phyloP scores from a whole-genome alignment of 306 rosid species.

The Adenanthera pavonina region DNA sequence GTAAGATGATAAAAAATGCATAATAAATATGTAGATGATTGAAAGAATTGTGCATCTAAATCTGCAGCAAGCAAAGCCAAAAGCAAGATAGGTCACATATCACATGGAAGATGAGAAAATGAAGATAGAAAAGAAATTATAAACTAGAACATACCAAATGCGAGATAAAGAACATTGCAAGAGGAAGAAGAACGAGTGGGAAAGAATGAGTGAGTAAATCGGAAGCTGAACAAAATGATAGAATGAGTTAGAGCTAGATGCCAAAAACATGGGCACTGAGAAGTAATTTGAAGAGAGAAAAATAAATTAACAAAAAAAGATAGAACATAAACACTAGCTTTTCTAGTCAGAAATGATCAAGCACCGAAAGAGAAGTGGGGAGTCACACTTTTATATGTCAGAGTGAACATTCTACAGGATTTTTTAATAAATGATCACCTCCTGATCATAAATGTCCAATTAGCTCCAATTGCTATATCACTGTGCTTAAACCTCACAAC shows the following conservation, averaged over 20 bases:
- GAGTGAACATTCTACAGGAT: slow-evolving; percentile 41
- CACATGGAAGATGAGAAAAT: not conserved
- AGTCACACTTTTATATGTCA: slow-evolving; percentile 39
- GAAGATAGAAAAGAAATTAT: not conserved
- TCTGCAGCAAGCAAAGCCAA: not conserved
- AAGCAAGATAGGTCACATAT: not conserved
- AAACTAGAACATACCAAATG: not conserved
- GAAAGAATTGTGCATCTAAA: not conserved
- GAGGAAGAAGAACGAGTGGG: not conserved
- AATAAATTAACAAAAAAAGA: slow-evolving; percentile 8
- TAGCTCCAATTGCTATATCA: slow-evolving; percentile 55
- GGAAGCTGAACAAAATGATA: not conserved
- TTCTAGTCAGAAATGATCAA: slow-evolving; percentile 30
- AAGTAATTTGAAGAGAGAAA: slow-evolving; percentile 7
- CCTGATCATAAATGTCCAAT: slow-evolving; percentile 41
- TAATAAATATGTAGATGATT: not conserved
- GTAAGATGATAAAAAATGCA: not conserved
- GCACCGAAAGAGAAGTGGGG: not conserved
- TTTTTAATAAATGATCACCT: slow-evolving; percentile 36
- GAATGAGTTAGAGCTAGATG: not conserved
- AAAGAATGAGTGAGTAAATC: not conserved
- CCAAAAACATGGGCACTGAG: not conserved
- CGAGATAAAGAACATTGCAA: not conserved
- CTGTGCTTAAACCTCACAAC: slow-evolving; percentile 53
- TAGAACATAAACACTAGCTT: slow-evolving; percentile 18